Percentiles rank a stretch among this genome's conserved stretches.
Conservation (phyloP, 805 yeast species). For the Schwanniomyces polymorphus region DNA sequence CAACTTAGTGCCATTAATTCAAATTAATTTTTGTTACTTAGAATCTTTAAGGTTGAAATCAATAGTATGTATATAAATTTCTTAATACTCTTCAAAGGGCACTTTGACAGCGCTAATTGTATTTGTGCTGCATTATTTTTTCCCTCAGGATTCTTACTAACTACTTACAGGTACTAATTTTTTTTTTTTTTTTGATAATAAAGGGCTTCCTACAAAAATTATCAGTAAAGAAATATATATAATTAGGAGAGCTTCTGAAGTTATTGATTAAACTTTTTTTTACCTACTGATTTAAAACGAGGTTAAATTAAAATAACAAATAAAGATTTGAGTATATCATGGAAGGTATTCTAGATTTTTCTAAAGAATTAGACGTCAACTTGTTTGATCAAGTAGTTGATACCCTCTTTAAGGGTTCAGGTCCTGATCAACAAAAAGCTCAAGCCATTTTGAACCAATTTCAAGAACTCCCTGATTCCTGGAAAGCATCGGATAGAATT, state of each 20-base stretch:
- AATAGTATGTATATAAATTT: neutral
- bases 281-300: neutral
- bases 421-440: slow-evolving; percentile 67
- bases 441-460: slow-evolving; percentile 73
- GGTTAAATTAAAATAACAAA: neutral
- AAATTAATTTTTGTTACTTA: neutral
- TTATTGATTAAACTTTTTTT: neutral
- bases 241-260: neutral
- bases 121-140: neutral
- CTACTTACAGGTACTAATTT: neutral
- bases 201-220: neutral
- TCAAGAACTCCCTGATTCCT: slow-evolving; percentile 92
- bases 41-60: neutral
- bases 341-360: slow-evolving; percentile 88
- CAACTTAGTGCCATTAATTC: neutral
- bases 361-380: slow-evolving; percentile 76
- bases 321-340: slow-evolving; percentile 31
- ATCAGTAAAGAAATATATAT: neutral
- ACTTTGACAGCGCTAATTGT: neutral
- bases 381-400: slow-evolving; percentile 83
- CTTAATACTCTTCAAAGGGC: too few species aligned
- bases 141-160: neutral
- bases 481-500: slow-evolving; percentile 92
- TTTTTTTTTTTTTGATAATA: neutral
- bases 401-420: slow-evolving; percentile 78